Base-by-base conservation (phyloP, 176 grass and related monocot species). In the Elaeis guineensis region DNA sequence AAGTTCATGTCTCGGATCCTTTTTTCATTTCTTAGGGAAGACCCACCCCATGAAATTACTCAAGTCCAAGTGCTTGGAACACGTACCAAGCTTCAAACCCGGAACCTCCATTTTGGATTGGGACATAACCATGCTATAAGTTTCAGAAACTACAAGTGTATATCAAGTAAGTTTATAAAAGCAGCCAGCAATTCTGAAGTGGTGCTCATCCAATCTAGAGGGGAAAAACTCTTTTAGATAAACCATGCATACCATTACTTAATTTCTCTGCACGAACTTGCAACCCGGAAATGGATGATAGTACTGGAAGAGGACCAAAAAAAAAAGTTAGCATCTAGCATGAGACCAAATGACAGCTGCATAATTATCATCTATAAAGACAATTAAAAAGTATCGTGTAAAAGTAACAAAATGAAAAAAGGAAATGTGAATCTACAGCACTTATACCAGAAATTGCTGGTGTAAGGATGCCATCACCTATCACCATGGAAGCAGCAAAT, bases 381-480 rank as follows among this genome's bases (percentile, higher is more conserved):
- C 6, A 2, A 35, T 30, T 8, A 26, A 3, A 54, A 15, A 35
- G 32, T 9, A 8, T 35, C 32, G 11, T 9, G 32, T 9, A 35
- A 35, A 35, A 35, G 32, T 35, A 9, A 35, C 32, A 35, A 35
- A 35, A 35, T 35, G 8, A 9, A 35, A 7, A 35, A 35, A 35
- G 6, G 32, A 35, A 9, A 35, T 35, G 32, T 9, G 32, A 11
- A 35, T 26, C 3, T 23, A 82, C 39, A 24, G 5, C 49, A 55
- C 17, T 39, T 50, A 59, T 83, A 89, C 85, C 80, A 44, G 80
- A 89, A 25, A 89, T 89, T 19, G 72, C 64, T 8, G 80, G 72
- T 59, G 85, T 89, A 51, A 89, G 65, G 25, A 80, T 72, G 3
- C 85, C 85, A 77, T 89, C 80, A 29, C 80, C 85, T 77, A 89